These are phyloP conservation scores for Phaeosphaeria sp. DNA, from an alignment of 2,329 filamentous ascomycete species.

Conservation along the genomic window DNA sequence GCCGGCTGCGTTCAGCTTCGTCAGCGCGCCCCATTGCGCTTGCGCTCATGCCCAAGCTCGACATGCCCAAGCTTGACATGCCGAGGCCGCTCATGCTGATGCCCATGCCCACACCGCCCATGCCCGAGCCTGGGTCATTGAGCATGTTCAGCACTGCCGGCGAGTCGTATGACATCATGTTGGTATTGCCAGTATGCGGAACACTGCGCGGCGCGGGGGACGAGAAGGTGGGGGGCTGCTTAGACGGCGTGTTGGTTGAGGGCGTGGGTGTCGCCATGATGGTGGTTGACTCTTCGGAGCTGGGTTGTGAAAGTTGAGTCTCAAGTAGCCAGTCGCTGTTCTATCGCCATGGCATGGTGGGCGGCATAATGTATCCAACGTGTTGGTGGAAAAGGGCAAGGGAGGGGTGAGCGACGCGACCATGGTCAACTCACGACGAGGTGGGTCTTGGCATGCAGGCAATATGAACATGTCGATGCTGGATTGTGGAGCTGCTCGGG, in stretches of 20 bases:
- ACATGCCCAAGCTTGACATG: slow-evolving; percentile 54
- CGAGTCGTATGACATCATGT: slow-evolving; percentile 50
- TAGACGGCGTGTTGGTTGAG: slow-evolving; percentile 46
- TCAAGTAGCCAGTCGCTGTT: neutral
- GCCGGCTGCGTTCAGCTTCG: slow-evolving; percentile 59
- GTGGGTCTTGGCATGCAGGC: slow-evolving; percentile 1
- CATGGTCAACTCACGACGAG: neutral
- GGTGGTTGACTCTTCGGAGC: neutral
- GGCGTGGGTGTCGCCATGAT: slow-evolving; percentile 47
- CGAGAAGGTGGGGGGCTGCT: slow-evolving; percentile 47
- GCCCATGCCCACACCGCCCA: slow-evolving; percentile 41
- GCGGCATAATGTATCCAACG: neutral
- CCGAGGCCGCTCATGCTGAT: slow-evolving; percentile 51
- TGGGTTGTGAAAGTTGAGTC: slow-evolving; percentile 1
- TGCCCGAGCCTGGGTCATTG: slow-evolving; percentile 47
- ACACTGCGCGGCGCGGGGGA: slow-evolving; percentile 52
- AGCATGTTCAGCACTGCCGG: slow-evolving; percentile 53
- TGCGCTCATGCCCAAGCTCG: slow-evolving; percentile 44
- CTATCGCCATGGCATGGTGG: neutral
- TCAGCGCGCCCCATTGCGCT: slow-evolving; percentile 53
- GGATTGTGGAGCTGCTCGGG: neutral
- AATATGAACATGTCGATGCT: neutral
- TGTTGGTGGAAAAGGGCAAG: neutral
- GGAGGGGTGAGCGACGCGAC: neutral
- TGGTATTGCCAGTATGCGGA: slow-evolving; percentile 46